phyloP scores from a whole-genome alignment of 2,329 filamentous ascomycete species.

The Talaromyces sp. region DNA sequence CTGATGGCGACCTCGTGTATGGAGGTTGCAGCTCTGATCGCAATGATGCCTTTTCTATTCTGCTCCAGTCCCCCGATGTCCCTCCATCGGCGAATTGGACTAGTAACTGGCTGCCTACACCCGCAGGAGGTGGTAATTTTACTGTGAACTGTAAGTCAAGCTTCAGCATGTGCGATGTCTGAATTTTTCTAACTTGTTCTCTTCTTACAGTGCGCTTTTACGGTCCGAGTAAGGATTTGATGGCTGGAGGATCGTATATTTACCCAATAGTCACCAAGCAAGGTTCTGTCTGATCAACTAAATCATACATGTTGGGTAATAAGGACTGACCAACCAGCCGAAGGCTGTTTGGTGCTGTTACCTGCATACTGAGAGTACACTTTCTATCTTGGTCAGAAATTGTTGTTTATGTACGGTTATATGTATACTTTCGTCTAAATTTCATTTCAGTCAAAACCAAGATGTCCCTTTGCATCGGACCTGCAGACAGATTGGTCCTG shows the following conservation, averaged over 20 bases:
- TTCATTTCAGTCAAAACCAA: too few species aligned
- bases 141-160: not conserved
- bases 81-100: conserved; percentile 21
- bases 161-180: not conserved
- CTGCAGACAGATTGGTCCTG: too few species aligned
- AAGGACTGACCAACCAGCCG: too few species aligned
- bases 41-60: conserved; percentile 17
- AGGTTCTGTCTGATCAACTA: not conserved
- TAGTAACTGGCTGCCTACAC: not conserved
- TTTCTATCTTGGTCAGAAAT: too few species aligned
- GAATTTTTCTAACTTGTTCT: not conserved
- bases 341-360: too few species aligned
- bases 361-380: too few species aligned
- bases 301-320: too few species aligned
- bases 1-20: conserved; percentile 16
- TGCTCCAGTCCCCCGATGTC: conserved; percentile 21
- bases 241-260: not conserved
- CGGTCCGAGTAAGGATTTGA: not conserved
- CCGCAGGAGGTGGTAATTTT: not conserved
- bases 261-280: not conserved
- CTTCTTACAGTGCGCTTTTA: not conserved
- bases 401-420: too few species aligned
- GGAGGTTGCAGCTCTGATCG: not conserved
- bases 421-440: too few species aligned
- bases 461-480: too few species aligned